Evolutionary conservation across 139 green algal genomes (phyloP).

Genomic region (Spirogloea muscicola): DNA sequence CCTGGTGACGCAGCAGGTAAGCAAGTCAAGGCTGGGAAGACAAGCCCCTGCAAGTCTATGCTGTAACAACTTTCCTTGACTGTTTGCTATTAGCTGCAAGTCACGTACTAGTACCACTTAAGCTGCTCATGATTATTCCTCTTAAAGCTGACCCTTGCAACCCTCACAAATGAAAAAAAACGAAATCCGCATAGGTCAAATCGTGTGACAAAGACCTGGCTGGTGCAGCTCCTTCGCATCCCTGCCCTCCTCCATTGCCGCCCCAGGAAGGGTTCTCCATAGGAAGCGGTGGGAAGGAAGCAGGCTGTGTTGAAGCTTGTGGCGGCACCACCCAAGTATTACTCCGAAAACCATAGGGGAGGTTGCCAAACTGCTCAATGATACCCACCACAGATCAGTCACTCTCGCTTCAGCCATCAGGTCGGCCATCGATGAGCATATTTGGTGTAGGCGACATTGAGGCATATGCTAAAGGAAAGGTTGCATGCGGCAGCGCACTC

Average conservation of each 20-base stretch:
- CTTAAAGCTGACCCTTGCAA: too few species aligned
- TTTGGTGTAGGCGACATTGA: background rate
- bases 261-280: constrained; percentile 27
- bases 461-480: background rate
- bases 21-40: too few species aligned
- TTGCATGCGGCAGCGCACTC: background rate
- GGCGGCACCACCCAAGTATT: constrained; percentile 54
- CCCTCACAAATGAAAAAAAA: too few species aligned
- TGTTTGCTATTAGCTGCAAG: too few species aligned
- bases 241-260: constrained; percentile 34
- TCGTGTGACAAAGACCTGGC: too few species aligned
- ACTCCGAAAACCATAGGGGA: constrained; percentile 37
- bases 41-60: too few species aligned
- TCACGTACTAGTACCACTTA: too few species aligned
- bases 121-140: too few species aligned
- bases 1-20: too few species aligned
- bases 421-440: background rate
- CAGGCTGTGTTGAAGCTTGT: constrained; percentile 1
- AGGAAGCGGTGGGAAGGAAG: constrained; percentile 16
- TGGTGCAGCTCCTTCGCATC: too few species aligned
- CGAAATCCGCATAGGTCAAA: too few species aligned
- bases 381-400: background rate
- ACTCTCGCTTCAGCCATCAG: background rate
- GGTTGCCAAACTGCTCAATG: constrained; percentile 44
- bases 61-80: too few species aligned